These are phyloP conservation scores for Panaeolus papilionaceus DNA, from an alignment of 768 basidiomycete genomes.

Conservation along the genomic window DNA sequence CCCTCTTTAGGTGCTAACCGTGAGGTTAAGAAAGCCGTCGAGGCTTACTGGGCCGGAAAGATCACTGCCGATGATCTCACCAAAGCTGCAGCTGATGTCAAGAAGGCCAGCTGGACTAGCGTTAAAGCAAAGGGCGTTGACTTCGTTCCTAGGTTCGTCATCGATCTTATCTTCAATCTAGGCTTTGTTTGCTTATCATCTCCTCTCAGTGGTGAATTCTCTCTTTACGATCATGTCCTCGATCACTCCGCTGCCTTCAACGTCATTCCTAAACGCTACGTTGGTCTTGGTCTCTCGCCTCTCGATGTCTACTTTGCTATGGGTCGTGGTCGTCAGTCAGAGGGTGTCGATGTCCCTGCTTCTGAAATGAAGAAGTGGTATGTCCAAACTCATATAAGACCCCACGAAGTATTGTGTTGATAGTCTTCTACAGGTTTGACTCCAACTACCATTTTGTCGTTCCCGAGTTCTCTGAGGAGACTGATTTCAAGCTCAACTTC, in stretches of 20 bases:
- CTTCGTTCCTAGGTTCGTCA: slow-evolving; percentile 84
- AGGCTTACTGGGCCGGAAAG: slow-evolving; percentile 98
- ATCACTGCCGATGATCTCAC: slow-evolving; percentile 86
- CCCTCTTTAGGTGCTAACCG: slow-evolving; percentile 77
- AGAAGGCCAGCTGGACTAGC: slow-evolving; percentile 86
- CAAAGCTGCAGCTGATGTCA: slow-evolving; percentile 86
- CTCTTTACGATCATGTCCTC: slow-evolving; percentile 97
- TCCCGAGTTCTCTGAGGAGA: slow-evolving; percentile 89
- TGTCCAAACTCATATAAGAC: slow-evolving; percentile 32
- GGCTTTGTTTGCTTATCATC: slow-evolving; percentile 25
- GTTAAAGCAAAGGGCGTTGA: slow-evolving; percentile 89
- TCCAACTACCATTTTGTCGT: slow-evolving; percentile 99
- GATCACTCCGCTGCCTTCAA: slow-evolving; percentile 98
- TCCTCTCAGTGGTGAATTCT: slow-evolving; percentile 87
- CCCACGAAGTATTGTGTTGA: neutral
- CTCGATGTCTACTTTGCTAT: slow-evolving; percentile 99
- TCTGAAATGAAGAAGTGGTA: slow-evolving; percentile 99
- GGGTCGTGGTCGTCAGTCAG: slow-evolving; percentile 97
- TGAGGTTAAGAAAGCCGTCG: slow-evolving; percentile 97
- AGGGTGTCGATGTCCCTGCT: slow-evolving; percentile 94
- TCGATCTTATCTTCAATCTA: slow-evolving; percentile 24
- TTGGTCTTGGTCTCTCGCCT: slow-evolving; percentile 81
- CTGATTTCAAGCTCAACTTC: slow-evolving; percentile 93
- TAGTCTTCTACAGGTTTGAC: slow-evolving; percentile 75
- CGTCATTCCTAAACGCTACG: slow-evolving; percentile 94